Evolutionary conservation across 2,329 filamentous ascomycete species (phyloP), one percentile per base, ranked within the genome.

Genomic region (Ophiocordyceps polyrhachis-furcata): DNA sequence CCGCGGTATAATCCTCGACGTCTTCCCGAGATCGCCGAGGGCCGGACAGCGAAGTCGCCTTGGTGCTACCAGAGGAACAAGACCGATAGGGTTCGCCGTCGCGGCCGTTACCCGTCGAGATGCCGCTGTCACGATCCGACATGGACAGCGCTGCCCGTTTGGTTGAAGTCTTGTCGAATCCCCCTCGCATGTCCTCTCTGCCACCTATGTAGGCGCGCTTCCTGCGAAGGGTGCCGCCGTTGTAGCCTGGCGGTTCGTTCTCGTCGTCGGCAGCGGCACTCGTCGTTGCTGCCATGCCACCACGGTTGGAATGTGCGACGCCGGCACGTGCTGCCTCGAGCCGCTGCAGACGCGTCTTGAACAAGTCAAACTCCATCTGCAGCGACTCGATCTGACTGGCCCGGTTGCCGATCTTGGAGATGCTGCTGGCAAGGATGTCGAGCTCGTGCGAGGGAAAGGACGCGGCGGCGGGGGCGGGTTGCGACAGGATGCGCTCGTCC

Each of bases 311-410:
- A 23, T 19, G 45, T 7, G 45, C 19, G 17, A 38, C 44, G 38
- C 29, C 44, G 15, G 38, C 31, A 13, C 48, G 47, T 14, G 46
- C 49, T 15, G 46, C 49, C 43, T 65, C 62, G 15, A 63, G 51
- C 17, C 58, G 53, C 44, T 62, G 57, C 5, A 65, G 45, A 8
- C 61, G 53, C 5, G 56, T 56, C 48, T 62, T 62, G 45, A 66
- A 55, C 2, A 67, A 54, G 38, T 64, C 56, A 40, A 65, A 56
- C 46, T 66, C 64, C 62, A 65, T 67, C 49, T 63, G 60, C 20
- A 66, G 50, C 8, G 54, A 58, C 44, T 66, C 62, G 11, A 66
- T 55, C 43, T 63, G 59, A 45, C 55, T 63, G 20, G 62, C 60
- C 32, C 58, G 56, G 47, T 58, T 56, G 14, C 59, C 56, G 23